Evolutionary conservation across 768 basidiomycete species (phyloP).

Genomic region (Gautieria morchelliformis): DNA sequence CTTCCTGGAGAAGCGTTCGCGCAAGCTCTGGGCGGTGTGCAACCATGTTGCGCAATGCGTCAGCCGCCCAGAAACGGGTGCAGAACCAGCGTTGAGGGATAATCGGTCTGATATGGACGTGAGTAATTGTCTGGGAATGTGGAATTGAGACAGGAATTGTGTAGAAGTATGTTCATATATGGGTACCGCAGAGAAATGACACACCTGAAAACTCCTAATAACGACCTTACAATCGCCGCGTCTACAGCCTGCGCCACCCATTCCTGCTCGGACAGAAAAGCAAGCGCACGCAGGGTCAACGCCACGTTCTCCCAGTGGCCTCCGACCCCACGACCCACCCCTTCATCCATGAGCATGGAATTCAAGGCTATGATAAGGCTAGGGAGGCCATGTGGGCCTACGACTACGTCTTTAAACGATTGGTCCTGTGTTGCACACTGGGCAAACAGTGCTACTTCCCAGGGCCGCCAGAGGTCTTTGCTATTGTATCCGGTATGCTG

Average conservation of each 20-base stretch:
- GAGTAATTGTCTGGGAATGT: background rate
- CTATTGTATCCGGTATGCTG: background rate
- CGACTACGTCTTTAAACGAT: background rate
- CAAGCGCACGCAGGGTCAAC: background rate
- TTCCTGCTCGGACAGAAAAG: background rate
- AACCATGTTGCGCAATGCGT: background rate
- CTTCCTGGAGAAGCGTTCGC: background rate
- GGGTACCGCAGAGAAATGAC: background rate
- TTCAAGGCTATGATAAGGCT: background rate
- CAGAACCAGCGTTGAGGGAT: background rate
- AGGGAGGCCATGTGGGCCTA: background rate
- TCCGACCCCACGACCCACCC: too few species aligned
- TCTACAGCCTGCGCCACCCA: constrained; percentile 3
- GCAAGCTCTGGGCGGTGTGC: constrained; percentile 1
- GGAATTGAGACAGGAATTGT: background rate
- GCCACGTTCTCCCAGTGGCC: constrained; percentile 1
- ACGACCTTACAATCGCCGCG: background rate
- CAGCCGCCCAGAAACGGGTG: background rate
- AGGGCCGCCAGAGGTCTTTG: background rate
- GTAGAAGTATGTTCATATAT: background rate
- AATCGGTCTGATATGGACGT: background rate
- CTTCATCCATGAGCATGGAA: background rate
- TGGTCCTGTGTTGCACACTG: background rate
- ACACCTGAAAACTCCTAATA: constrained; percentile 3
- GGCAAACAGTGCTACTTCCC: constrained; percentile 5